Percentiles rank a stretch among this genome's conserved stretches.
Evolutionary conservation across 805 yeast genomes (phyloP).

Genomic region (Saturnispora mendoncae): DNA sequence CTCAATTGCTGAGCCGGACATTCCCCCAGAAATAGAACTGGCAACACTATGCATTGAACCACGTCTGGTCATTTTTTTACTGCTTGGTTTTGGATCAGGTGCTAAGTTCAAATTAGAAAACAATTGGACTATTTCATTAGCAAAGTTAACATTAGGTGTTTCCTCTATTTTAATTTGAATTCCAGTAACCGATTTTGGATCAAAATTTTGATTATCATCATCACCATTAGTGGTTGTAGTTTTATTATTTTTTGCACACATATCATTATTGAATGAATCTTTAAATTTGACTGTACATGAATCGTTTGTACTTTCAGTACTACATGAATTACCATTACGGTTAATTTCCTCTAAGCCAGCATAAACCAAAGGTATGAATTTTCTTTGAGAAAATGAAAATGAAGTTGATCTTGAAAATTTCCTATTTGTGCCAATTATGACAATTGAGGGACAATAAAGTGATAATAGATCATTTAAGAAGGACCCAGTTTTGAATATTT

Average conservation of each 20-base stretch:
- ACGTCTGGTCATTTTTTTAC: conserved; percentile 2
- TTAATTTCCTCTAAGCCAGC: conserved; percentile 17
- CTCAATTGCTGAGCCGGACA: conserved; percentile 2
- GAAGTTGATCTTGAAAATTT: conserved; percentile 23
- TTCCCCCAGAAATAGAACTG: conserved; percentile 5
- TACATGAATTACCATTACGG: too few species aligned
- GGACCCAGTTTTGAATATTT: conserved; percentile 41
- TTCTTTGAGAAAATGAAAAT: conserved; percentile 19
- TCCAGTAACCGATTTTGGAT: conserved; percentile 1
- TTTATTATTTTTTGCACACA: neutral
- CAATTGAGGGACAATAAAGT: conserved; percentile 50
- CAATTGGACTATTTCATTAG: neutral
- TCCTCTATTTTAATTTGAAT: conserved; percentile 8
- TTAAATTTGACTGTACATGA: conserved; percentile 14
- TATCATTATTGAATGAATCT: conserved; percentile 12
- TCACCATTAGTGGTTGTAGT: too few species aligned
- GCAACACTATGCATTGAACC: conserved; percentile 5
- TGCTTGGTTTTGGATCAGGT: conserved; percentile 8
- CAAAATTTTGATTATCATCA: neutral
- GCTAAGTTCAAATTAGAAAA: conserved; percentile 5
- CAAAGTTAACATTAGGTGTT: conserved; percentile 1
- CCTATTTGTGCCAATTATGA: conserved; percentile 33
- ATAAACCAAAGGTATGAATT: conserved; percentile 23
- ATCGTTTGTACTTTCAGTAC: neutral
- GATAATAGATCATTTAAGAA: conserved; percentile 46